Percentiles rank a stretch among this genome's conserved stretches.
These are phyloP conservation scores for Ehretia macrophylla DNA, from an alignment of 257 asterid species.

Conservation along the genomic window DNA sequence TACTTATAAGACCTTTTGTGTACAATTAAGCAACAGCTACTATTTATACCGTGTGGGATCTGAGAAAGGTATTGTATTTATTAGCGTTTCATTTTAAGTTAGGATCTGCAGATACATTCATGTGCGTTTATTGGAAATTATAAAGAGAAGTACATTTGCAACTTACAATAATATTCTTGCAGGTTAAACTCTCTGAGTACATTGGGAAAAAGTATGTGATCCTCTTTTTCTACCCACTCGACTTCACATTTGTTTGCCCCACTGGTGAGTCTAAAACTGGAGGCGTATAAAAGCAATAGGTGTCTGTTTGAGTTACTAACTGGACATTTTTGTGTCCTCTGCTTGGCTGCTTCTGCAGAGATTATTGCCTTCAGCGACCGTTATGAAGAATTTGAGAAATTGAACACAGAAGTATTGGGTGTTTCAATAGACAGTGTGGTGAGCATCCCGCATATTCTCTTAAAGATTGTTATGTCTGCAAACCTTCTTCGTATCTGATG, in stretches of 20 bases:
- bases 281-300: not conserved
- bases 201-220: conserved; percentile 92
- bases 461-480: no score
- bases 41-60: no score
- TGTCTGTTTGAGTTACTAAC: not conserved
- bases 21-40: no score
- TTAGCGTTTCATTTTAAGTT: no score
- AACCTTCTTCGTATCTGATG: no score
- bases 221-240: conserved; percentile 73
- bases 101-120: not conserved
- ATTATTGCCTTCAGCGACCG: conserved; percentile 76
- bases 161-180: conserved; percentile 21
- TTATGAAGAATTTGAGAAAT: conserved; percentile 34
- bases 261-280: conserved; percentile 60
- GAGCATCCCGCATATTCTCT: conserved; percentile 3
- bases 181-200: conserved; percentile 94
- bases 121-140: not conserved
- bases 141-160: not conserved
- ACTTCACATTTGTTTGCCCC: conserved; percentile 84
- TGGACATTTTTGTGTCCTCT: not conserved
- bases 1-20: no score
- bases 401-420: conserved; percentile 45
- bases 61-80: no score
- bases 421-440: conserved; percentile 56
- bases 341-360: conserved; percentile 40